A percentile compares a stretch with the other conserved stretches of the same genome.
Conservation (phyloP, 2,329 filamentous ascomycete genomes). For the Neoascochyta sp. region DNA sequence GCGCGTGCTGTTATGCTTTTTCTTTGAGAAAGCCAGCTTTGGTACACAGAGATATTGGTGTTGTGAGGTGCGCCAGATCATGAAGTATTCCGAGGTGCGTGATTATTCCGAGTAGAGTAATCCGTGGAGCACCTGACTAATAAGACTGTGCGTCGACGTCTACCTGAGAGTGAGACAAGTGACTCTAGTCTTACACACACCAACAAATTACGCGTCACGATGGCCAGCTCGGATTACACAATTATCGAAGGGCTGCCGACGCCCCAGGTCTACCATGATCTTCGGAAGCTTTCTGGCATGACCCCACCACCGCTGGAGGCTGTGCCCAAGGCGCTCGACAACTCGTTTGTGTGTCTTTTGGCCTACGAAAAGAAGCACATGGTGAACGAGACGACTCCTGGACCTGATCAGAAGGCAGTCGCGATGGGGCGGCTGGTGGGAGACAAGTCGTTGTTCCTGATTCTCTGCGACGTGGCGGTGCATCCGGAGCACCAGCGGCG, state of each 20-base stretch:
- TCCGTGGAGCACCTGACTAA: neutral
- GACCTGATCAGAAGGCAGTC: slow-evolving; percentile 26
- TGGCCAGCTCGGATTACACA: slow-evolving; percentile 18
- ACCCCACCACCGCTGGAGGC: slow-evolving; percentile 29
- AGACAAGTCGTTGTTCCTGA: slow-evolving; percentile 52
- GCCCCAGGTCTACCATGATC: slow-evolving; percentile 30
- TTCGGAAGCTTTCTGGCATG: slow-evolving; percentile 26
- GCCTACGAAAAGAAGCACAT: slow-evolving; percentile 24
- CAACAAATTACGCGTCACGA: too few species aligned
- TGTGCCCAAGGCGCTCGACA: slow-evolving; percentile 24
- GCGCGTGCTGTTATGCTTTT: too few species aligned
- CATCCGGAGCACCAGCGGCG: slow-evolving; percentile 48
- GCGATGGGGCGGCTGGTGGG: slow-evolving; percentile 53
- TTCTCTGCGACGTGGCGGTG: slow-evolving; percentile 52
- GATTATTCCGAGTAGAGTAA: too few species aligned
- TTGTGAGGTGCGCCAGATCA: too few species aligned
- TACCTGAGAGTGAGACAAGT: too few species aligned
- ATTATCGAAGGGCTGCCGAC: slow-evolving; percentile 26
- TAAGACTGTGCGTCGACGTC: too few species aligned
- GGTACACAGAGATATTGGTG: too few species aligned
- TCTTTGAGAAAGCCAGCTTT: too few species aligned
- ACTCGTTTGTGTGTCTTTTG: slow-evolving; percentile 23
- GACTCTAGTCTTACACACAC: too few species aligned
- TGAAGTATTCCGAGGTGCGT: too few species aligned
- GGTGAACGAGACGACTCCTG: slow-evolving; percentile 18